A percentile compares a stretch with the other conserved stretches of the same genome.
Conservation (phyloP, 2,329 filamentous ascomycete species). For the Neopestalotiopsis rosae region DNA sequence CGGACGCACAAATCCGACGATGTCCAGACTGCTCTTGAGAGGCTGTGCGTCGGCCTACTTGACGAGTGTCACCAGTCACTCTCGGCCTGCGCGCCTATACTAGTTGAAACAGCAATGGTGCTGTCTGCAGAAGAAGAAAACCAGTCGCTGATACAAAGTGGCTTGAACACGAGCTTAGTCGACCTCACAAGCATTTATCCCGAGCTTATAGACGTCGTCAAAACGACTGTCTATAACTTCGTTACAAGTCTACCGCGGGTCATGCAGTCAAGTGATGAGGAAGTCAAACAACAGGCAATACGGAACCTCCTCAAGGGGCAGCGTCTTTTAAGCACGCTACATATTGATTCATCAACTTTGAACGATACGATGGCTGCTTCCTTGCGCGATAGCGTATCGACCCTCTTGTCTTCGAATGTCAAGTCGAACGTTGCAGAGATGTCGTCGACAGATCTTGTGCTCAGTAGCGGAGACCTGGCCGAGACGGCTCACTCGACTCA, state of each 20-base stretch:
- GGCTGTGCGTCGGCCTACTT: conserved; percentile 75
- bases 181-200: conserved; percentile 68
- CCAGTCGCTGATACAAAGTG: conserved; percentile 46
- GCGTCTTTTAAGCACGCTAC: conserved; percentile 66
- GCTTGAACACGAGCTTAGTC: conserved; percentile 62
- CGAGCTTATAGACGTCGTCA: conserved; percentile 67
- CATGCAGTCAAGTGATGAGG: conserved; percentile 85
- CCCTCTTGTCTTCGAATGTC: conserved; percentile 43
- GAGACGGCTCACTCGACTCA: conserved; percentile 24
- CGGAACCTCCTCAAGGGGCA: conserved; percentile 79
- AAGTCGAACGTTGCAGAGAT: conserved; percentile 37
- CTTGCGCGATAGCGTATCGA: conserved; percentile 75
- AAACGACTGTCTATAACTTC: conserved; percentile 80
- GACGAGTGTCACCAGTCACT: conserved; percentile 81
- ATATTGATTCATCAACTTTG: conserved; percentile 69
- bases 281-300: conserved; percentile 74
- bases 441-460: conserved; percentile 32
- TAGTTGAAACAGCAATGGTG: conserved; percentile 82
- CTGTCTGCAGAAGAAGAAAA: conserved; percentile 61
- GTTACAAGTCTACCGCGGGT: conserved; percentile 78
- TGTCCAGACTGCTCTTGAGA: conserved; percentile 70
- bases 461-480: conserved; percentile 35
- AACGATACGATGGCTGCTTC: conserved; percentile 70
- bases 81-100: conserved; percentile 68
- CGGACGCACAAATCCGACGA: conserved; percentile 72